These are phyloP conservation scores for Catharanthus roseus DNA, from an alignment of 257 asterid genomes.

Conservation along the genomic window DNA sequence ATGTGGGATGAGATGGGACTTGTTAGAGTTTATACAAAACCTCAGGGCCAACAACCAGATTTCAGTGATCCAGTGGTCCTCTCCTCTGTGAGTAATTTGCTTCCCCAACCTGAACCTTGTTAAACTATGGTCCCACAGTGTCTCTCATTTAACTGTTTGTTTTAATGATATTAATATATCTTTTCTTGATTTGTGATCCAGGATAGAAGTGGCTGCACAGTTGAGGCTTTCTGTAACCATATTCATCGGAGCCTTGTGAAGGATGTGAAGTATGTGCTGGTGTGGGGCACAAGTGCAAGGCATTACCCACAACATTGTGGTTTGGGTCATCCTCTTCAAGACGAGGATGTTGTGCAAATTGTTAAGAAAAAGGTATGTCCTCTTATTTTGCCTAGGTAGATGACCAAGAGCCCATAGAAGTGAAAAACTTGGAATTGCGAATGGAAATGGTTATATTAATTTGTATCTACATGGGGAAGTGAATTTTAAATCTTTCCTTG, in stretches of 20 bases:
- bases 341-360: slow-evolving; percentile 95
- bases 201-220: slow-evolving; percentile 99
- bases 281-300: slow-evolving; percentile 97
- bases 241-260: slow-evolving; percentile 91
- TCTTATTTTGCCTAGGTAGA: background rate
- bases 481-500: background rate
- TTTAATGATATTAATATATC: background rate
- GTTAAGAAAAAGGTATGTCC: slow-evolving; percentile 88
- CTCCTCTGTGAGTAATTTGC: slow-evolving; percentile 30
- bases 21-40: slow-evolving; percentile 80
- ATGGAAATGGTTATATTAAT: background rate
- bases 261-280: slow-evolving; percentile 92
- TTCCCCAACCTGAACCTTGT: background rate
- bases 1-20: slow-evolving; percentile 32
- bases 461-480: background rate
- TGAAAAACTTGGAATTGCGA: background rate
- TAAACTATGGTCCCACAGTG: background rate
- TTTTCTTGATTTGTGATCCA: slow-evolving; percentile 28
- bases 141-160: background rate
- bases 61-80: slow-evolving; percentile 94
- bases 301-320: slow-evolving; percentile 98
- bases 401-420: background rate
- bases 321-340: slow-evolving; percentile 73
- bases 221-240: slow-evolving; percentile 93
- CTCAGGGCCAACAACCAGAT: slow-evolving; percentile 99